Conservation (phyloP, 495 filamentous ascomycete species). For the Talaromyces ruber region DNA sequence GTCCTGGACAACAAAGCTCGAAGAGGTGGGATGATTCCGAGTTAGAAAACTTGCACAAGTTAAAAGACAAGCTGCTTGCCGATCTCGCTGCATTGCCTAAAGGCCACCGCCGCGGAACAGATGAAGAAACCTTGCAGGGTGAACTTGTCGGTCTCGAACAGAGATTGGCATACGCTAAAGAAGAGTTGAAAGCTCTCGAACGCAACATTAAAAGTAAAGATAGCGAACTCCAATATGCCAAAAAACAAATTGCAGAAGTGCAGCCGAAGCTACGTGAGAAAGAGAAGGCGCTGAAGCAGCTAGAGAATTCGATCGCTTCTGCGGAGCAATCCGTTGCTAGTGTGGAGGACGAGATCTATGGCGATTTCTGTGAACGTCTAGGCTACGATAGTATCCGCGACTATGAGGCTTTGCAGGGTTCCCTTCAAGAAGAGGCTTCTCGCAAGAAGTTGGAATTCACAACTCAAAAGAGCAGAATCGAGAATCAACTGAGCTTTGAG, state of each 20-base stretch:
- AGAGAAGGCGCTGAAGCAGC: constrained; percentile 54
- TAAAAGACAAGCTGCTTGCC: constrained; percentile 60
- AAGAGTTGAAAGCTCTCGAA: constrained; percentile 73
- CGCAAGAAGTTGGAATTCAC: constrained; percentile 82
- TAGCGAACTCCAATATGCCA: constrained; percentile 67
- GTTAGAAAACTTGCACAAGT: constrained; percentile 65
- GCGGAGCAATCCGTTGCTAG: constrained; percentile 70
- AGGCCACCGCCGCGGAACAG: constrained; percentile 58
- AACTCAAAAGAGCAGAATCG: constrained; percentile 70
- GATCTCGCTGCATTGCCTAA: constrained; percentile 72
- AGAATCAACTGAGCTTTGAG: constrained; percentile 74
- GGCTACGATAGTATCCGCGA: constrained; percentile 84
- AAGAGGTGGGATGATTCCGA: constrained; percentile 86
- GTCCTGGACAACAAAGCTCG: constrained; percentile 60
- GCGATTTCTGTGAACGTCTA: constrained; percentile 75
- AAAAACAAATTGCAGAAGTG: constrained; percentile 61
- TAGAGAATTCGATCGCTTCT: constrained; percentile 54
- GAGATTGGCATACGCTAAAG: constrained; percentile 57
- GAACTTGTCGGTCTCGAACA: constrained; percentile 81
- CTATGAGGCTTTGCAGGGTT: constrained; percentile 90
- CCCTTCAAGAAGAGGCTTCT: constrained; percentile 76
- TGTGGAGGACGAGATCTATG: constrained; percentile 86
- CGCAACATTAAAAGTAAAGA: constrained; percentile 79
- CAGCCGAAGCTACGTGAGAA: constrained; percentile 73
- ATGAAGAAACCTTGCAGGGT: constrained; percentile 72